Conservation (phyloP, 805 yeast genomes). For the Naumovozyma dairenensis region DNA sequence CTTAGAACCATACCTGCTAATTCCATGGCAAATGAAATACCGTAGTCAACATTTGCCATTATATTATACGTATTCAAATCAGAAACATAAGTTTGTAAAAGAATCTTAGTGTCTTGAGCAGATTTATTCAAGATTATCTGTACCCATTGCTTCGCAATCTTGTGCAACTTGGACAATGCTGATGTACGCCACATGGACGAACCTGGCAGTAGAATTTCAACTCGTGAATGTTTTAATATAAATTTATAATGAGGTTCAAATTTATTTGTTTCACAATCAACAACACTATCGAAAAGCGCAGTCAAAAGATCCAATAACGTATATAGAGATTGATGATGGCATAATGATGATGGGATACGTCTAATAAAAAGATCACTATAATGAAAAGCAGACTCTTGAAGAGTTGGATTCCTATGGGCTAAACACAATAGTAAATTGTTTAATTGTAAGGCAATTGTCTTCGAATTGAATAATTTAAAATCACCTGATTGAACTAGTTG, state of each 20-base stretch:
- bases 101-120: slow-evolving; percentile 64
- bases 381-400: slow-evolving; percentile 72
- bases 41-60: slow-evolving; percentile 49
- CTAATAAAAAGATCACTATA: slow-evolving; percentile 62
- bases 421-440: slow-evolving; percentile 57
- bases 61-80: slow-evolving; percentile 30
- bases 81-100: slow-evolving; percentile 69
- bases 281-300: slow-evolving; percentile 64
- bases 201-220: slow-evolving; percentile 35
- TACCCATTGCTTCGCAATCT: slow-evolving; percentile 60
- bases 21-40: slow-evolving; percentile 84
- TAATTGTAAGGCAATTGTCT: slow-evolving; percentile 55
- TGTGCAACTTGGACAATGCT: slow-evolving; percentile 51
- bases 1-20: slow-evolving; percentile 70
- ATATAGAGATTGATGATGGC: slow-evolving; percentile 63
- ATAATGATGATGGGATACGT: slow-evolving; percentile 66
- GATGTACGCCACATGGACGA: slow-evolving; percentile 76
- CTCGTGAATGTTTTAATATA: slow-evolving; percentile 31
- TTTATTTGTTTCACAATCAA: slow-evolving; percentile 75
- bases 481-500: slow-evolving; percentile 43
- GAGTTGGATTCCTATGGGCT: slow-evolving; percentile 64
- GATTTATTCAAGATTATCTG: slow-evolving; percentile 45
- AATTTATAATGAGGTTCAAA: slow-evolving; percentile 78
- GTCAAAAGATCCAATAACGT: slow-evolving; percentile 74
- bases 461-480: slow-evolving; percentile 45